These are phyloP conservation scores for Spergularia bocconei DNA, from an alignment of 148 eudicot species.

Conservation along the genomic window DNA sequence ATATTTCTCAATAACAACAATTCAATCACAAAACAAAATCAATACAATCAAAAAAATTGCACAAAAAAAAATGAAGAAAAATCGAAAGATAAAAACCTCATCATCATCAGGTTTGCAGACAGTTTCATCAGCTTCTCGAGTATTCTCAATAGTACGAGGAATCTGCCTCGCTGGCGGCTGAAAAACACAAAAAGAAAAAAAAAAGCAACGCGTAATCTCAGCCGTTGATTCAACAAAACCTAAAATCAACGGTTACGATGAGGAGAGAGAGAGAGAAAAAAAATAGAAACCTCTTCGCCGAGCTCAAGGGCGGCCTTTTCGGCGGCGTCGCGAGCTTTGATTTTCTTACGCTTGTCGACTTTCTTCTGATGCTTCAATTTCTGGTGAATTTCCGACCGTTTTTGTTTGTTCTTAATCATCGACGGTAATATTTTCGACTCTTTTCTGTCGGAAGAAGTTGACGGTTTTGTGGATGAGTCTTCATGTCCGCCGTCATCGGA, in stretches of 20 bases:
- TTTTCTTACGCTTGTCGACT: constrained; percentile 68
- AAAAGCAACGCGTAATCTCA: not conserved
- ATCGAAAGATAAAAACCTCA: constrained; percentile 44
- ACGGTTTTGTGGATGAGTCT: constrained; percentile 17
- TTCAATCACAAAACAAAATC: not conserved
- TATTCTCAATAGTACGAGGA: constrained; percentile 86
- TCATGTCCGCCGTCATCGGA: not conserved
- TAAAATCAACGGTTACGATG: not conserved
- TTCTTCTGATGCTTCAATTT: constrained; percentile 78
- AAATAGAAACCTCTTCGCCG: constrained; percentile 67
- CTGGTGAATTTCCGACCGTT: constrained; percentile 68
- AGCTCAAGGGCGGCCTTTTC: constrained; percentile 83
- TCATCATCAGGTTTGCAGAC: constrained; percentile 89
- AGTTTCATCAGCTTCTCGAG: constrained; percentile 85
- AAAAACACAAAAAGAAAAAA: not conserved
- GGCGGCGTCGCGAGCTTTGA: constrained; percentile 65
- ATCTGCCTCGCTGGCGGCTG: constrained; percentile 67
- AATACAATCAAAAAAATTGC: not conserved
- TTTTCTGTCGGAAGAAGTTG: constrained; percentile 19
- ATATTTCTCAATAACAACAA: constrained; percentile 9
- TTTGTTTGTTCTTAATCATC: constrained; percentile 78
- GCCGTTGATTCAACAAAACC: not conserved
- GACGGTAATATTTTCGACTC: constrained; percentile 59
- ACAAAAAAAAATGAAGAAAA: not conserved
- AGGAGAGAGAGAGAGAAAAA: not conserved